phyloP scores from a whole-genome alignment of 106 monocot species.

The Dendrobium huoshanense region DNA sequence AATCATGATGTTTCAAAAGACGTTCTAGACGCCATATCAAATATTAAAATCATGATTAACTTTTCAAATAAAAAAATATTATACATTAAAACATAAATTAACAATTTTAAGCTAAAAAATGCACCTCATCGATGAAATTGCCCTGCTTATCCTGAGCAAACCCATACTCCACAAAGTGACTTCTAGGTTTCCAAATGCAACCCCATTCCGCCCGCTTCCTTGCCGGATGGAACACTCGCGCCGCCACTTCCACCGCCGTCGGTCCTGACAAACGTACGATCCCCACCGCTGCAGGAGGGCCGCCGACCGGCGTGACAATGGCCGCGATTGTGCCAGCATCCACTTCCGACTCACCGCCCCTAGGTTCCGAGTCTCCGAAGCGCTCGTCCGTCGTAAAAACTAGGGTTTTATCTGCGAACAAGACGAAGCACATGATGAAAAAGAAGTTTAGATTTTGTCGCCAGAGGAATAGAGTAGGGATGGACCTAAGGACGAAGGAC shows the following conservation, averaged over 20 bases:
- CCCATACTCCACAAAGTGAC: constrained; percentile 89
- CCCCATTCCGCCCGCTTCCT: constrained; percentile 17
- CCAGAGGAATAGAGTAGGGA: background rate
- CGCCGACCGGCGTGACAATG: constrained; percentile 79
- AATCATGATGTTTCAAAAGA: too few relatives aligned
- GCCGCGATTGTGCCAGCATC: constrained; percentile 65
- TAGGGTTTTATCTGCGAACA: constrained; percentile 17
- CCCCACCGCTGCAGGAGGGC: constrained; percentile 79
- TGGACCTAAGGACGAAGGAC: constrained; percentile 11
- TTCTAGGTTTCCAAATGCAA: constrained; percentile 55
- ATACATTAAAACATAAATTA: background rate
- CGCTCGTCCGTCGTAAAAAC: constrained; percentile 44
- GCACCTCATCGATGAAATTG: constrained; percentile 80
- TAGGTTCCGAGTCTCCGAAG: background rate
- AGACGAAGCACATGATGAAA: background rate
- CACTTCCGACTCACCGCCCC: background rate
- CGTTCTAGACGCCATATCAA: too few relatives aligned
- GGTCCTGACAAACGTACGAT: constrained; percentile 78
- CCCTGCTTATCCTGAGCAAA: constrained; percentile 49
- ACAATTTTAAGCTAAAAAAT: background rate
- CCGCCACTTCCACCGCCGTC: constrained; percentile 46
- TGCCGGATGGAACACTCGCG: constrained; percentile 57
- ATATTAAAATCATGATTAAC: background rate
- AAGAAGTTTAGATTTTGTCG: background rate
- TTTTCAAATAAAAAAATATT: background rate